Evolutionary conservation across 83 land plant genomes (phyloP).

Genomic region (Picea mariana): DNA sequence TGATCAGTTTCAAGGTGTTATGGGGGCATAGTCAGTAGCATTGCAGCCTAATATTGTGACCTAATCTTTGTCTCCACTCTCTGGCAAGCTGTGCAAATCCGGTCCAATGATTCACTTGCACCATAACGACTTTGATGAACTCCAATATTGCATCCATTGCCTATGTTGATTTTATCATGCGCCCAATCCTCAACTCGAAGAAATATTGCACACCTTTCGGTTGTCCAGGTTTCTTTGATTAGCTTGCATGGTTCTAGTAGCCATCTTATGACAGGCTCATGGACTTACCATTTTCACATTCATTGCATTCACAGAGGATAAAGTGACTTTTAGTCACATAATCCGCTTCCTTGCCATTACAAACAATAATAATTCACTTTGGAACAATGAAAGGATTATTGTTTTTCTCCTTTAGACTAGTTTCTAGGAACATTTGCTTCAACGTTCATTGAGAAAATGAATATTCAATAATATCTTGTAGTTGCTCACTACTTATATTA

Average conservation of each 20-base stretch:
- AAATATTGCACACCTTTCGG: slow-evolving; percentile 87
- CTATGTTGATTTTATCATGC: slow-evolving; percentile 89
- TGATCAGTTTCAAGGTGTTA: too few species aligned
- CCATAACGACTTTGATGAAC: slow-evolving; percentile 99
- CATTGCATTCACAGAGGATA: slow-evolving; percentile 53
- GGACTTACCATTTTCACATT: slow-evolving; percentile 35
- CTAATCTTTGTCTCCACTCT: slow-evolving; percentile 41
- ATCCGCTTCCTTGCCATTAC: background rate
- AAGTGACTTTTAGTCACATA: slow-evolving; percentile 17
- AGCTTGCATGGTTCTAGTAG: slow-evolving; percentile 63
- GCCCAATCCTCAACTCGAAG: slow-evolving; percentile 89
- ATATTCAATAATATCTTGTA: background rate
- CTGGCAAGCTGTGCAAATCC: slow-evolving; percentile 97
- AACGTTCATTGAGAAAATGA: background rate
- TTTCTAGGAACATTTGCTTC: background rate
- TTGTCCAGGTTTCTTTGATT: slow-evolving; percentile 75
- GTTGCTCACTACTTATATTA: background rate
- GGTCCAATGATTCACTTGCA: slow-evolving; percentile 56
- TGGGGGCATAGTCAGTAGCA: too few species aligned
- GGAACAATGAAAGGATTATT: background rate
- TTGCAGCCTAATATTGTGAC: too few species aligned
- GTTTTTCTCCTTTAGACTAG: too few species aligned
- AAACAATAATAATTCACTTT: background rate
- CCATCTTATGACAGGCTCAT: slow-evolving; percentile 24
- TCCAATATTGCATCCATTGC: slow-evolving; percentile 85